A percentile compares a stretch with the other conserved stretches of the same genome.
These are phyloP conservation scores for Zygosaccharomyces kombuchaensis DNA, from an alignment of 805 yeast genomes.

Conservation along the genomic window DNA sequence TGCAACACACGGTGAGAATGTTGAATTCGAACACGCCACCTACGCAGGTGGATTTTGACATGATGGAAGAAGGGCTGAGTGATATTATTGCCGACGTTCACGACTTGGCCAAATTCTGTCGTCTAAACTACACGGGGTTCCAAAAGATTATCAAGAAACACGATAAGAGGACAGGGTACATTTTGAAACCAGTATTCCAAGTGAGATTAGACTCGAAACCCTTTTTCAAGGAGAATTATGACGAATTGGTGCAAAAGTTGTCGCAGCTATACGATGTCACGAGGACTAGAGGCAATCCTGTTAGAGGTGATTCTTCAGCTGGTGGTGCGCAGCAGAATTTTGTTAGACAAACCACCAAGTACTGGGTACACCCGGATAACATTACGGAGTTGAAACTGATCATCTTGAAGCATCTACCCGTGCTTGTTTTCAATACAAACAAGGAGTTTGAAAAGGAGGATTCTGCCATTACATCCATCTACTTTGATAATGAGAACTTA, in stretches of 20 bases:
- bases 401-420: conserved; percentile 92
- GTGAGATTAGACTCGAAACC: conserved; percentile 92
- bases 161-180: conserved; percentile 80
- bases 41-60: conserved; percentile 66
- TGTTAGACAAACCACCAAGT: conserved; percentile 96
- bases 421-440: conserved; percentile 88
- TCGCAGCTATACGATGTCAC: conserved; percentile 88
- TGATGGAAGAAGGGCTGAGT: conserved; percentile 67
- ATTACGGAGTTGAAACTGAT: conserved; percentile 93
- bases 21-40: conserved; percentile 47
- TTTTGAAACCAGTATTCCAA: conserved; percentile 86
- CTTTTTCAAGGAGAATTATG: conserved; percentile 93
- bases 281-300: conserved; percentile 93
- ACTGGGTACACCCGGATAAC: conserved; percentile 99
- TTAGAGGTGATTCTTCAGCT: conserved; percentile 92
- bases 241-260: conserved; percentile 78
- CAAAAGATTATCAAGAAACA: conserved; percentile 95
- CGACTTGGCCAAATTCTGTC: conserved; percentile 89
- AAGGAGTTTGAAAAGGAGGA: conserved; percentile 95
- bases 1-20: conserved; percentile 58
- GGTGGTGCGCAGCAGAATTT: conserved; percentile 98
- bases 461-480: conserved; percentile 93
- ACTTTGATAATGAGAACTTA: conserved; percentile 84
- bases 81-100: conserved; percentile 97
- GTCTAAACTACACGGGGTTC: conserved; percentile 94